These are phyloP conservation scores for Melastoma malabathricum DNA, from an alignment of 345 rosid genomes.

Conservation along the genomic window DNA sequence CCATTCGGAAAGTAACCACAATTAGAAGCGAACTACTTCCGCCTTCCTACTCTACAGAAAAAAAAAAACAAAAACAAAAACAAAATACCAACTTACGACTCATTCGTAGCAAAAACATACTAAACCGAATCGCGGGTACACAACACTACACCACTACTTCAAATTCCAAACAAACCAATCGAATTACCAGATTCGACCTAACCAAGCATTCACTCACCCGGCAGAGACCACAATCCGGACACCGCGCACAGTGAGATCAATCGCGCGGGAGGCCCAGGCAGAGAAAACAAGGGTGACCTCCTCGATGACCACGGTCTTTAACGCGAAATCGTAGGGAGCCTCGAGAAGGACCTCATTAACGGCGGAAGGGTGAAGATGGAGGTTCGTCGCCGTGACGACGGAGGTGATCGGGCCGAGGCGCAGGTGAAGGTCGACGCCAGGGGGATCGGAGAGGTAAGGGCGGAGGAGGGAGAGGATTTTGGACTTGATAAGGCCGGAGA, in stretches of 20 bases:
- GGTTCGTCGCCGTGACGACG: slow-evolving; percentile 24
- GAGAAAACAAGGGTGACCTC: slow-evolving; percentile 41
- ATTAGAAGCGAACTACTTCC: no score
- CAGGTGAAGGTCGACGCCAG: slow-evolving; percentile 33
- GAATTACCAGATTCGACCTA: no score
- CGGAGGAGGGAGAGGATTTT: slow-evolving; percentile 42
- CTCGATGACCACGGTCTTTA: slow-evolving; percentile 40
- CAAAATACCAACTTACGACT: no score
- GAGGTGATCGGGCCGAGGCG: slow-evolving; percentile 49
- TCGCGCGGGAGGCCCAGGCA: slow-evolving; percentile 55
- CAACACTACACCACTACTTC: no score
- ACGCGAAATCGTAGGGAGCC: slow-evolving; percentile 18
- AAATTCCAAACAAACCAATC: no score
- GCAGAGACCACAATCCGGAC: slow-evolving; percentile 30
- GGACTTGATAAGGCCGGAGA: slow-evolving; percentile 20
- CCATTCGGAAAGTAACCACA: no score
- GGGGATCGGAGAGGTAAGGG: slow-evolving; percentile 57
- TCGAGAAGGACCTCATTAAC: slow-evolving; percentile 38
- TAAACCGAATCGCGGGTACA: no score
- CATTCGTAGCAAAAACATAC: no score
- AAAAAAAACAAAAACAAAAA: no score
- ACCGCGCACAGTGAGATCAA: slow-evolving; percentile 47
- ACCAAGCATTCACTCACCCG: slow-evolving; percentile 22
- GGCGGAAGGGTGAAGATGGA: slow-evolving; percentile 33
- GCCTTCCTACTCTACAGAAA: no score